phyloP scores from a whole-genome alignment of 306 rosid species.

The Trifolium repens region DNA sequence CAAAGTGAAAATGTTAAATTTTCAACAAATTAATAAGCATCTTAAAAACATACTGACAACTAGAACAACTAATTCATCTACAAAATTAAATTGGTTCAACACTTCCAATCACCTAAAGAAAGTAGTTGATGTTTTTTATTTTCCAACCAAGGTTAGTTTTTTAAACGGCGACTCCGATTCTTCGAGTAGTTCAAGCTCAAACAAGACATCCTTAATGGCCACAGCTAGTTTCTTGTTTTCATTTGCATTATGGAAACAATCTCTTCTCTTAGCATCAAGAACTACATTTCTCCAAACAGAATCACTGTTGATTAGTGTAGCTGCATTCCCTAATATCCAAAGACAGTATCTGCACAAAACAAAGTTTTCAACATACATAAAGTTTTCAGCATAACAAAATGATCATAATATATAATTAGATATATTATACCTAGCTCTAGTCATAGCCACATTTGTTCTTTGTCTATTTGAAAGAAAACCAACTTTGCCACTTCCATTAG shows the following conservation, averaged over 20 bases:
- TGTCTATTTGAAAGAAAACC: conserved; percentile 56
- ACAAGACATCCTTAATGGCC: conserved; percentile 37
- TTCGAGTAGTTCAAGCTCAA: conserved; percentile 40
- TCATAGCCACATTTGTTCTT: conserved; percentile 61
- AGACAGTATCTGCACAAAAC: conserved; percentile 48
- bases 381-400: background rate
- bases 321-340: conserved; percentile 58
- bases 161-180: conserved; percentile 18
- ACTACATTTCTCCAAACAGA: conserved; percentile 49
- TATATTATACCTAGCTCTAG: conserved; percentile 59
- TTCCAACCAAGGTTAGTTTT: conserved; percentile 24
- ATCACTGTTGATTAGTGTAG: conserved; percentile 43
- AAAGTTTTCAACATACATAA: background rate
- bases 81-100: no score
- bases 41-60: background rate
- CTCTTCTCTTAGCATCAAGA: conserved; percentile 49
- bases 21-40: background rate
- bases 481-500: conserved; percentile 44
- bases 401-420: background rate
- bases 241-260: conserved; percentile 38
- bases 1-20: background rate
- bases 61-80: background rate
- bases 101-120: background rate
- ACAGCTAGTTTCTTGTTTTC: conserved; percentile 36
- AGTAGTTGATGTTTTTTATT: background rate